A percentile compares a stretch with the other conserved stretches of the same genome.
Conservation (phyloP, 192 early-diverging fungal species). For the Gonapodya sp. region DNA sequence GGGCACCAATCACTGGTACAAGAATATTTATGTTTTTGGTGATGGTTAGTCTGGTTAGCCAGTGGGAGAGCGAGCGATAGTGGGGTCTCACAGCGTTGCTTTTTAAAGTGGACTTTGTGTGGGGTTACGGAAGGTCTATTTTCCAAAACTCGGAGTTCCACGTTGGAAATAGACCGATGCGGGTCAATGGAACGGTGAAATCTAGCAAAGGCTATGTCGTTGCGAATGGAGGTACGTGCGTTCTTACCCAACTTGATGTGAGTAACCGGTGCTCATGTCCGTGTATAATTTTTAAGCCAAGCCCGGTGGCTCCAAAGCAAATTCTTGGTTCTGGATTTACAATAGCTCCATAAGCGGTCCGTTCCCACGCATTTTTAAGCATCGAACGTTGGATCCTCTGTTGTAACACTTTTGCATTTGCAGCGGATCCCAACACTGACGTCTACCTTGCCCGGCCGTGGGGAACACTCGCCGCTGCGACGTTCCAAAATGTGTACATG, state of each 20-base stretch:
- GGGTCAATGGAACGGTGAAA: background rate
- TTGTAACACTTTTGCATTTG: too few relatives aligned
- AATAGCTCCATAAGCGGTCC: background rate
- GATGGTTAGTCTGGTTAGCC: too few relatives aligned
- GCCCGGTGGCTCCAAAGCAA: background rate
- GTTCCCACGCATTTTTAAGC: too few relatives aligned
- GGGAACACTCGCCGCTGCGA: background rate
- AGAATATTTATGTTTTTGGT: background rate
- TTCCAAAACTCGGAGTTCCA: background rate
- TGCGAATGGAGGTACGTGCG: background rate
- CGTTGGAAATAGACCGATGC: background rate
- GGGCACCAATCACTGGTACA: background rate
- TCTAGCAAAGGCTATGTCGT: background rate
- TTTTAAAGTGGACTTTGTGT: background rate
- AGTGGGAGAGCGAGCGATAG: too few relatives aligned
- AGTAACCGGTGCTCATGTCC: too few relatives aligned
- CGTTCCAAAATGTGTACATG: slow-evolving; percentile 4
- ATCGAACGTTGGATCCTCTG: too few relatives aligned
- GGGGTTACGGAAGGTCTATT: background rate
- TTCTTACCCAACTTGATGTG: too few relatives aligned
- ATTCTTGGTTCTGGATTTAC: background rate
- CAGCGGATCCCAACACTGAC: background rate
- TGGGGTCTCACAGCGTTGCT: too few relatives aligned
- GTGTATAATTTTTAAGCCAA: too few relatives aligned
- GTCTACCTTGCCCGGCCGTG: background rate